Evolutionary conservation across 192 early-diverging fungal genomes (phyloP).

Genomic region (Globomyces pollinis-pini): DNA sequence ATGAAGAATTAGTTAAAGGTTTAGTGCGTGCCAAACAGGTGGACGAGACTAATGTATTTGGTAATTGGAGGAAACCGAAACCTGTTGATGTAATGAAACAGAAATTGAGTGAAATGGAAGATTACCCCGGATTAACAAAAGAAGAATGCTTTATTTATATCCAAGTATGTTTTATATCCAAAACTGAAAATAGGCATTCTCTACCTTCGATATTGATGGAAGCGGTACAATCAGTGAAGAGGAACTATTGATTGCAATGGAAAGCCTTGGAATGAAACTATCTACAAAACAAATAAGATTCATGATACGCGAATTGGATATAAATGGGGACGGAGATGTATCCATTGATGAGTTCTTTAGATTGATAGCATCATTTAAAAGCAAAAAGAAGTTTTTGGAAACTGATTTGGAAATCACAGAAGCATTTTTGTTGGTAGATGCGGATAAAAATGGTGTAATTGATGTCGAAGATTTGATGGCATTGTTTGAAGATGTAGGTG

Average conservation of each 20-base stretch:
- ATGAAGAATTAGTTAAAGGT: too few relatives aligned
- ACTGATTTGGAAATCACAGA: neutral
- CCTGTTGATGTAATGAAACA: neutral
- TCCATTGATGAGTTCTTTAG: slow-evolving; percentile 10
- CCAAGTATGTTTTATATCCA: too few relatives aligned
- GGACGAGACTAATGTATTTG: too few relatives aligned
- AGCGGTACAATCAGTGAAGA: neutral
- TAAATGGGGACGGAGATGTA: neutral
- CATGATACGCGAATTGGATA: slow-evolving; percentile 1
- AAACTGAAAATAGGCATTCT: too few relatives aligned
- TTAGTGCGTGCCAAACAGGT: too few relatives aligned
- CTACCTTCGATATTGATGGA: slow-evolving; percentile 2
- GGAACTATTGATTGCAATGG: neutral
- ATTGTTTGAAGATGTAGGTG: slow-evolving; percentile 1
- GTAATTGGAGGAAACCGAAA: neutral
- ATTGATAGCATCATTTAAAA: neutral
- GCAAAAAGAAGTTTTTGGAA: neutral
- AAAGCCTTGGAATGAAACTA: neutral
- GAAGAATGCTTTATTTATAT: neutral
- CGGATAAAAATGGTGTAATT: neutral
- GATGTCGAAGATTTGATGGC: neutral
- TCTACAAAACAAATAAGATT: neutral
- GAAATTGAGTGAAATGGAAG: neutral
- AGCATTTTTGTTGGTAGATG: neutral
- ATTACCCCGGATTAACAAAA: neutral